Evolutionary conservation across 73 alveolate species (phyloP).

Genomic region (Paramecium tetraurelia): DNA sequence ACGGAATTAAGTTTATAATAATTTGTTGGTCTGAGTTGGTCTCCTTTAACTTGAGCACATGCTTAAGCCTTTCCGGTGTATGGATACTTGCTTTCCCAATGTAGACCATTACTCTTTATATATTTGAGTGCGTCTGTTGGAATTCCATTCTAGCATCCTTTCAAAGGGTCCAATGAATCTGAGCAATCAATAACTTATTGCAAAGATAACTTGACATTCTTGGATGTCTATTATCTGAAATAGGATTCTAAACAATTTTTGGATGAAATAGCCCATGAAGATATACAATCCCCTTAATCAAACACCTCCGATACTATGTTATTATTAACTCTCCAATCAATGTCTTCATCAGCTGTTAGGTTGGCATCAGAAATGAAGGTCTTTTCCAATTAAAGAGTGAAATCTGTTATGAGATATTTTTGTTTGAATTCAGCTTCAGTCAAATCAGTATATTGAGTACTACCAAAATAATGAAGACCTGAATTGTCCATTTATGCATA

Average conservation of each 20-base stretch:
- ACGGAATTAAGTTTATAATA: neutral
- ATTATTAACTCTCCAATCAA: slow-evolving; percentile 65
- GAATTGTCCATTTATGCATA: neutral
- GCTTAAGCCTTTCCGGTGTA: neutral
- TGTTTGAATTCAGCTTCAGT: neutral
- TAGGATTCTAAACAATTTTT: slow-evolving; percentile 6
- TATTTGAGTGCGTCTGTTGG: neutral
- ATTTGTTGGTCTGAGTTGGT: neutral
- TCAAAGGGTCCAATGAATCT: neutral
- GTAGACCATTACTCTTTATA: neutral
- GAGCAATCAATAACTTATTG: slow-evolving; percentile 20
- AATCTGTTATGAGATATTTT: neutral
- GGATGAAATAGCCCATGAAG: slow-evolving; percentile 55
- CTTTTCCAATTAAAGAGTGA: neutral
- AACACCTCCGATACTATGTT: slow-evolving; percentile 61
- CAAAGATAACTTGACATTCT: neutral
- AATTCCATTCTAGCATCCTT: neutral
- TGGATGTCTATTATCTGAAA: neutral
- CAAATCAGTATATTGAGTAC: neutral
- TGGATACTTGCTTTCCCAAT: slow-evolving; percentile 1
- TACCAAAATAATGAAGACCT: neutral
- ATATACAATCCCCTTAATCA: slow-evolving; percentile 52
- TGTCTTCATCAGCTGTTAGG: neutral
- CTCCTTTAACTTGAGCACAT: neutral
- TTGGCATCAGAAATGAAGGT: neutral